A percentile compares a stretch with the other conserved stretches of the same genome.
phyloP scores from a whole-genome alignment of 164 flowering plant genomes.

The Vitis rupestris region DNA sequence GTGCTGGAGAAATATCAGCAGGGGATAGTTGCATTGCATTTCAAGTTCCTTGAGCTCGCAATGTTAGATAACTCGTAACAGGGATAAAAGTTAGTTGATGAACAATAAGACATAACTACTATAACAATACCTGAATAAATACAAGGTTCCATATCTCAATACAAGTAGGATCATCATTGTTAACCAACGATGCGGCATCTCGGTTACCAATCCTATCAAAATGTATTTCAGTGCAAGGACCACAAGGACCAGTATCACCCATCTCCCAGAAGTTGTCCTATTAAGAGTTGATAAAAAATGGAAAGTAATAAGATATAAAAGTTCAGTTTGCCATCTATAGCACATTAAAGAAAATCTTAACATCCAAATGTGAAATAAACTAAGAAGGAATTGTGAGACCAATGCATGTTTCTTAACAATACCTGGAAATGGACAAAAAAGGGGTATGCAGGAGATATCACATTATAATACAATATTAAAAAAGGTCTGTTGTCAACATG shows the following conservation, averaged over 20 bases:
- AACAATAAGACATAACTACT: too few species aligned
- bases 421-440: too few species aligned
- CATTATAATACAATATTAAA: too few species aligned
- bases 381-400: neutral
- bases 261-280: conserved; percentile 99
- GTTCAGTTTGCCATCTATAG: too few species aligned
- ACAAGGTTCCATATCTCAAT: conserved; percentile 99
- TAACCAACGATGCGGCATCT: conserved; percentile 83
- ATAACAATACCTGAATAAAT: conserved; percentile 76
- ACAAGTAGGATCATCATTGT: conserved; percentile 95
- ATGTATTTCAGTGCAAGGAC: conserved; percentile 97
- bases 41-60: too few species aligned
- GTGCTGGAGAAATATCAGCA: too few species aligned
- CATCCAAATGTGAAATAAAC: neutral
- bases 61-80: too few species aligned
- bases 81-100: too few species aligned
- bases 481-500: too few species aligned
- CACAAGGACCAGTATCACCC: conserved; percentile 99
- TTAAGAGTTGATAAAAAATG: neutral
- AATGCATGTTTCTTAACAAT: too few species aligned
- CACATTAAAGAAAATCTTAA: neutral
- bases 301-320: neutral
- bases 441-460: too few species aligned
- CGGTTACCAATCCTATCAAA: conserved; percentile 88
- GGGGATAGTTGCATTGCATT: too few species aligned